Evolutionary conservation across 805 yeast genomes (phyloP).

Genomic region (Candida taoyuanica): DNA sequence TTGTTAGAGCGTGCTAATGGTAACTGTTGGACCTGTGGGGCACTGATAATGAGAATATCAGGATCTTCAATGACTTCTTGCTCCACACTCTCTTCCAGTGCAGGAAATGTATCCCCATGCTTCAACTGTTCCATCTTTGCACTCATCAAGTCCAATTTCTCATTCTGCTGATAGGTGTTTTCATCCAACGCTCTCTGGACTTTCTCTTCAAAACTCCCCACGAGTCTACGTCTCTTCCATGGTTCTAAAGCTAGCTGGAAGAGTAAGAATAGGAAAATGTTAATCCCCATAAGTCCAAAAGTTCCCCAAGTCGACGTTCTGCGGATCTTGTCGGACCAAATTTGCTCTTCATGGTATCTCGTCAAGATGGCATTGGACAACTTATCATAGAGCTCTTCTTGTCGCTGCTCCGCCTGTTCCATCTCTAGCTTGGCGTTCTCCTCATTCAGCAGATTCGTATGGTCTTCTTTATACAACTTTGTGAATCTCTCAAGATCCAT

Average conservation of each 20-base stretch:
- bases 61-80: constrained; percentile 20
- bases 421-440: constrained; percentile 43
- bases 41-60: constrained; percentile 8
- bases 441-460: constrained; percentile 62
- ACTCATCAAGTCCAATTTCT: constrained; percentile 27
- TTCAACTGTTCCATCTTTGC: constrained; percentile 23
- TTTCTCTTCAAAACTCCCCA: constrained; percentile 76
- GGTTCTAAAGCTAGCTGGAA: constrained; percentile 92
- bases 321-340: constrained; percentile 96
- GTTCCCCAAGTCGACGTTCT: constrained; percentile 98
- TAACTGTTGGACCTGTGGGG: constrained; percentile 15
- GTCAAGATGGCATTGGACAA: constrained; percentile 75
- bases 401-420: constrained; percentile 49
- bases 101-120: constrained; percentile 18
- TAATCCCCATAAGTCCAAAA: constrained; percentile 80
- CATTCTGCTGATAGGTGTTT: constrained; percentile 27
- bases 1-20: constrained; percentile 13
- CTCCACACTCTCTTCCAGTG: constrained; percentile 15
- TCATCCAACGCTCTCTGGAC: constrained; percentile 53
- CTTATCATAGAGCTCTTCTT: constrained; percentile 65
- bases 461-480: constrained; percentile 73
- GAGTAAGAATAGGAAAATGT: constrained; percentile 67
- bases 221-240: constrained; percentile 81
- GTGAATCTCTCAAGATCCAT: constrained; percentile 83
- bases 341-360: constrained; percentile 93